These are phyloP conservation scores for Backusella psychrophila DNA, from an alignment of 192 early-diverging fungal species.

Conservation along the genomic window DNA sequence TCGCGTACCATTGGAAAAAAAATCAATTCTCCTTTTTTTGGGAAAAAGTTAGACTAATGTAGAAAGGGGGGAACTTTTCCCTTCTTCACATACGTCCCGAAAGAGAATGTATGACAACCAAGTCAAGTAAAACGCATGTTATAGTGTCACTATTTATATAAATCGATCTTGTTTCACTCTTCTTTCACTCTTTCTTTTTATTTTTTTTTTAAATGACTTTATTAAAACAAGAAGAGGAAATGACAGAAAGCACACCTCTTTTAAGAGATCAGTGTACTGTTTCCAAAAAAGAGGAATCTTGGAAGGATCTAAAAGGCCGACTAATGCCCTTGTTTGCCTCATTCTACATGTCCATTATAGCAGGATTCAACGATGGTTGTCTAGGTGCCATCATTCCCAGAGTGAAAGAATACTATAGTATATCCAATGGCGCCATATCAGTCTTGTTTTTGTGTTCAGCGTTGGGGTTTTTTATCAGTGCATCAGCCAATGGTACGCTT, in stretches of 20 bases:
- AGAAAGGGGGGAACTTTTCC: not conserved
- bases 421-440: constrained; percentile 25
- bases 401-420: constrained; percentile 32
- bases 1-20: no score
- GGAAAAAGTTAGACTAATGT: no score
- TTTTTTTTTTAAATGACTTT: not conserved
- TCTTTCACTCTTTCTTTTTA: not conserved
- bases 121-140: not conserved
- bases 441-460: constrained; percentile 27
- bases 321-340: not conserved
- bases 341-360: constrained; percentile 15
- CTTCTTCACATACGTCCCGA: not conserved
- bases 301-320: not conserved
- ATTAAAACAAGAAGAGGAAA: no score
- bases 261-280: not conserved
- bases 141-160: not conserved
- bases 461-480: constrained; percentile 21
- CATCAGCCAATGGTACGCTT: constrained; percentile 24
- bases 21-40: no score
- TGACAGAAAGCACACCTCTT: not conserved
- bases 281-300: not conserved
- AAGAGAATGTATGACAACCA: not conserved
- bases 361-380: constrained; percentile 27
- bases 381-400: constrained; percentile 30
- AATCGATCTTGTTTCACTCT: not conserved